Base-by-base conservation (phyloP, 1,284 basidiomycete genomes). In the Wolfiporia cocos region DNA sequence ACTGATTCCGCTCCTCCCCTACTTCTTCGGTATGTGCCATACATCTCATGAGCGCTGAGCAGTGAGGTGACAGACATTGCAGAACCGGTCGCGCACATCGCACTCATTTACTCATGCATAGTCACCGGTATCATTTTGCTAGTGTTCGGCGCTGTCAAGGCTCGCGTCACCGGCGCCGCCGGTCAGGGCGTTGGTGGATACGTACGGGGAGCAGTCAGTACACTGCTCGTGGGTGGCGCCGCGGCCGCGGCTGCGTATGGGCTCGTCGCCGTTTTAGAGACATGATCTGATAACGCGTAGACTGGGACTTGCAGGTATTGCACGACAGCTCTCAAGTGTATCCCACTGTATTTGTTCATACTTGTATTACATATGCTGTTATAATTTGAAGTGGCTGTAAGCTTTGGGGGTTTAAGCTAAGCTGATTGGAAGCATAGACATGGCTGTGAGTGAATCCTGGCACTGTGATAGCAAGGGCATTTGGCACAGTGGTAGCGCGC, bases 231-330 rank as follows among this genome's bases (percentile, higher is more conserved):
- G 2, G 94, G 94, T 41, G 92, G 91, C 21, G 67, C 88, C 0
- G 93, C 94, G 0, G 92, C 94, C 0, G 92, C 78, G 0, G 88
- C 91, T 0, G 91, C 92, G 2, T 97, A 90, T 60, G 84, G 72
- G 1, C 82, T 97, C 47, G 92, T 96, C 34, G 81, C 79, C 43
- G 67, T 76, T 1, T 61, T 98, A 45, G 92, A 93, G 55, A 46
- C 43, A 29, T 51, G 37, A 47, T n/a, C n/a, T n/a, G n/a, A n/a
- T n/a, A n/a, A n/a, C n/a, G n/a, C n/a, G n/a, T n/a, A n/a, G n/a
- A n/a, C n/a, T n/a, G n/a, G n/a, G n/a, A n/a, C n/a, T n/a, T n/a
- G n/a, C n/a, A n/a, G n/a, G n/a, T n/a, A n/a, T n/a, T n/a, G n/a
- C n/a, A n/a, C n/a, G n/a, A n/a, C n/a, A n/a, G n/a, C n/a, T n/a